Base-by-base conservation (phyloP, 805 yeast species). In the Barnettozyma vustinii region DNA sequence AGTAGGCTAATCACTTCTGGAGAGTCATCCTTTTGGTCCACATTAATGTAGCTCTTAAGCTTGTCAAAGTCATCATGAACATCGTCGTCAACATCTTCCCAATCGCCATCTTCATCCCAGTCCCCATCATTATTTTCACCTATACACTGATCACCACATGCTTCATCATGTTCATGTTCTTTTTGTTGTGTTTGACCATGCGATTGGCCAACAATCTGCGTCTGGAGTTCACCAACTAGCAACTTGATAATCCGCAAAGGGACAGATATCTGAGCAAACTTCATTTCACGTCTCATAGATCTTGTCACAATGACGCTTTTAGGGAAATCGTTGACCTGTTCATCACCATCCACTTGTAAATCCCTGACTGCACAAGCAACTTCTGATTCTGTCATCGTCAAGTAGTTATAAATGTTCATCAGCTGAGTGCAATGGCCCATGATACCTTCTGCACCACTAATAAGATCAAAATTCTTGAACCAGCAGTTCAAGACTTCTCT, bases 401-500 rank as follows among this genome's bases (percentile, higher is more conserved):
- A 87, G 18, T 75, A 69, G n/a, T 84, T 70, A 58, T 74, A 89
- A 1, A 94, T 69, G 48, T 78, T 78, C 30, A 81, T 81, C 37
- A 94, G 71, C 0, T 97, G 96, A 26, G 77, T 61, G n/a, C 87
- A 76, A 58, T 75, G 77, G 45, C 71, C 80, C 52, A 78, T 74
- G 44, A 91, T 88, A 50, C 80, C 80, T 25, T 81, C 86, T 25
- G 52, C 50, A 0, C 97, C 97, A 51, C 92, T 74, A 37, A 91
- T 77, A 2, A 84, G 80, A 56, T 87, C 92, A 65, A 88, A 91
- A 2, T 88, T 77, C 23, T 79, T 80, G 44, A 92, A 75, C 98
- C 98, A 94, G 45, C 86, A 83, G 2, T 84, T 83, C 45, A 92
- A 63, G 1, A 88, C 79, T 3, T 75, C 65, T 21, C 69, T 69